Evolutionary conservation across 2,329 filamentous ascomycete genomes (phyloP), one percentile per base, ranked within the genome.

Genomic region (Fusarium sp.): DNA sequence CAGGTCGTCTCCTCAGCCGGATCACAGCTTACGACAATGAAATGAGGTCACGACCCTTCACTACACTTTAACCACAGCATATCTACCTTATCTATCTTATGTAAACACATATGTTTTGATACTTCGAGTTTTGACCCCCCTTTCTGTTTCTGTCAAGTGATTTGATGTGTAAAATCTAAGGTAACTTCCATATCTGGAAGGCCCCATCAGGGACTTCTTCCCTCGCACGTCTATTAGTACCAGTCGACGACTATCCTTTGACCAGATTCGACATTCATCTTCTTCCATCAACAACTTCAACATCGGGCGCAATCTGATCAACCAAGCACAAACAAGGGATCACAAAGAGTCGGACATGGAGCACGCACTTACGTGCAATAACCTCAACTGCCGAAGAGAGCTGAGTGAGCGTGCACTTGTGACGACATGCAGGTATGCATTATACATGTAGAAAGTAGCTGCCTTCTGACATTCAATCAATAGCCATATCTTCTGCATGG

Each of bases 401-500:
- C 86, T 97, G 37, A 85, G 84, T 37, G 89, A 92, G 42, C 86
- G 87, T 69, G 95, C 94, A 14, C 86, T 97, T 2, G 93, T 97
- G 37, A 97, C 95, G 7, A 96, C 93, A 17, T 98, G 95, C 88
- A 94, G 92, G 93, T 93, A 54, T 32, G 74, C 55, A 8, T 23
- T 26, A 40, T 14, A 12, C 8, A 44, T 30, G 45, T 53, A 12
- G 44, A 14, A n/a, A 20, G 15, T 11, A 11, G 4, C 8, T 6
- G 17, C 38, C 7, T 35, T 68, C 60, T 68, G 15, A 71, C 52
- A 9, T 45, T 42, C 20, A 14, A 10, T 35, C 13, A 41, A 17
- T 41, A 94, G 94, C 69, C 95, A 98, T 80, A 91, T 97, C 44
- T 97, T 97, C 81, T 98, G 95, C 78, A 81, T 90, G 4, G 84